Base-by-base conservation (phyloP, 306 rosid species). In the Prunus campanulata region DNA sequence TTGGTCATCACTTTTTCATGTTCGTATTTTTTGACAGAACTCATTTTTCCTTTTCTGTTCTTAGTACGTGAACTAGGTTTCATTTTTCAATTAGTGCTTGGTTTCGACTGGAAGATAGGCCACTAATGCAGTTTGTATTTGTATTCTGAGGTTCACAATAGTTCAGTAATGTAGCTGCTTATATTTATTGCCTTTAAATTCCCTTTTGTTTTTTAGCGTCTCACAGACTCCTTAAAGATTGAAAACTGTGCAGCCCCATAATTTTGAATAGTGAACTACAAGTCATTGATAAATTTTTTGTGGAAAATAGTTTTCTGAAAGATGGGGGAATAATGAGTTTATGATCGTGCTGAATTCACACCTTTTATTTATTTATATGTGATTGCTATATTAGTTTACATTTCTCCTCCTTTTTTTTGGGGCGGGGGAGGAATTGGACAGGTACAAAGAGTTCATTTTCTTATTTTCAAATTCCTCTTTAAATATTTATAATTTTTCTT, bases 1-100 rank as follows among this genome's bases (percentile, higher is more conserved):
- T 32, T 11, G 42, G 39, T 54, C 69, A 18, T 54, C 27, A 32
- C 29, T 4, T 44, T 62, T 48, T 62, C 22, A 39, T 46, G 60
- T 68, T 66, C 67, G 19, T 44, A 11, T 35, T 29, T 75, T 75
- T 18, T 24, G 59, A 27, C 69, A n/a, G 39, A 52, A 70, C 71
- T 30, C 60, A 24, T 70, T 20, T 74, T 84, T 74, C 12, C 20
- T 66, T 81, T 68, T 63, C 55, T 74, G 49, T 78, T n/a, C 57
- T 64, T 30, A 72, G 68, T 60, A 11, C 9, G 74, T 67, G 27
- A 44, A 66, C 66, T 68, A 29, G 73, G 74, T 64, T 22, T 32
- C n/a, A 39, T 75, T 20, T 3, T 30, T 6, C 19, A 11, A 19
- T 75, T 44, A 29, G 27, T 66, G 42, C 48, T 46, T 54, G 61